Base-by-base conservation (phyloP, 306 rosid species). In the Sindora glabra region DNA sequence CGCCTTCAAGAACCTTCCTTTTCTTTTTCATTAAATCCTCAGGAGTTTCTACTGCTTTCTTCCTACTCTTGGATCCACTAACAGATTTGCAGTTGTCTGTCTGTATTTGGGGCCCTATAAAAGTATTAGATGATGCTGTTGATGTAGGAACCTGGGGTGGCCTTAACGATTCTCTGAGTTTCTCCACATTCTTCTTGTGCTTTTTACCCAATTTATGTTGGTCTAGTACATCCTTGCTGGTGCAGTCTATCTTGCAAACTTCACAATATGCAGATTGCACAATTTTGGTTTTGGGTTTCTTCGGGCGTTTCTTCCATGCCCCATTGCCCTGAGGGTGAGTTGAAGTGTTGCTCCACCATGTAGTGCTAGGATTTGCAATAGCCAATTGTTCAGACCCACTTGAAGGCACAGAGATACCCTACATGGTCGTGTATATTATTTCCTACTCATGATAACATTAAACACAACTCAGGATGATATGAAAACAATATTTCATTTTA, bases 191-290 rank as follows among this genome's bases (percentile, higher is more conserved):
- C 67, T 47, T 65, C 74, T 76, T 74, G 79, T 80, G 86, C 56
- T 60, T 80, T 71, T 76, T 80, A 14, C 86, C 86, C 55, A 65
- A 56, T 62, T 80, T 80, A 69, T 80, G 86, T 36, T 73, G 77
- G 49, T 76, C 72, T 15, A 80, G 72, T 0, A 80, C 79, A 24
- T 36, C 62, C 67, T 73, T 69, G 59, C 82, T 66, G 64, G 77
- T 75, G 27, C 86, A 80, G 19, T 73, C 75, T 48, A 76, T 26
- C 59, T 81, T 77, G 74, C 83, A 81, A 67, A 81, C 62, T 48
- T 74, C 83, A 59, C 86, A 81, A 56, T 47, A 68, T 36, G 78
- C 82, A 48, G 82, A 5, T 49, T 56, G 74, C 26, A 56, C 82
- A 55, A 67, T 10, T 74, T 63, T 77, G 0, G 65, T 44, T 72